Percentiles rank a stretch among this genome's conserved stretches.
These are phyloP conservation scores for Rhynchospora pubera DNA, from an alignment of 176 grass and related monocot genomes.

Conservation along the genomic window DNA sequence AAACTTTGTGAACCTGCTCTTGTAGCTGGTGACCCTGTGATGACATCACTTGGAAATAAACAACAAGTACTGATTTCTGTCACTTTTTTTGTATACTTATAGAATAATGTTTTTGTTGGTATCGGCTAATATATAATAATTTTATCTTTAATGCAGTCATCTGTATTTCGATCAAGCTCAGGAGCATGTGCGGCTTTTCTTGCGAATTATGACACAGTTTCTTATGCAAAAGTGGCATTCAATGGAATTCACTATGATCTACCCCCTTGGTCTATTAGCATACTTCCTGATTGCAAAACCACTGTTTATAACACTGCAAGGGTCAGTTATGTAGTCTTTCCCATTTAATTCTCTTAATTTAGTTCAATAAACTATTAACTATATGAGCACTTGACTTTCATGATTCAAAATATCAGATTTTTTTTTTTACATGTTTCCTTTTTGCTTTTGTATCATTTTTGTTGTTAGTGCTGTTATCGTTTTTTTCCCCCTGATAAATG, in stretches of 20 bases:
- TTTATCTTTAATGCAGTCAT: conserved; percentile 45
- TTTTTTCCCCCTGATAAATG: too few species aligned
- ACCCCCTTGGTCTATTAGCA: conserved; percentile 92
- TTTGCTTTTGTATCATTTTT: too few species aligned
- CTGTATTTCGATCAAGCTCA: conserved; percentile 63
- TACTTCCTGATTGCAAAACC: conserved; percentile 96
- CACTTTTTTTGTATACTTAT: background rate
- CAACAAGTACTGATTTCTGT: conserved; percentile 49
- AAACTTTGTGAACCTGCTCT: conserved; percentile 89
- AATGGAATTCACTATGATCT: conserved; percentile 84
- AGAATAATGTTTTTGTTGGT: conserved; percentile 23
- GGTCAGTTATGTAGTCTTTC: conserved; percentile 41
- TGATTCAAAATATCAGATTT: background rate
- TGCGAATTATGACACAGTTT: conserved; percentile 64
- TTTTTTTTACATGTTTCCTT: background rate
- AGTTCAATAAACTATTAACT: conserved; percentile 6
- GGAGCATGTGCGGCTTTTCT: conserved; percentile 89
- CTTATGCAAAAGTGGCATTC: conserved; percentile 72
- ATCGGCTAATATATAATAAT: conserved; percentile 26
- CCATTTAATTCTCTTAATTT: conserved; percentile 8
- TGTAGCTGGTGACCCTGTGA: conserved; percentile 59
- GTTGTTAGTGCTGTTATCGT: too few species aligned
- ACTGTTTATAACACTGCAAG: conserved; percentile 86
- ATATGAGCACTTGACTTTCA: background rate
- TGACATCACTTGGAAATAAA: conserved; percentile 59